Evolutionary conservation across 305 asterid species (phyloP), one percentile per base, ranked within the genome.

Genomic region (Andrographis paniculata): DNA sequence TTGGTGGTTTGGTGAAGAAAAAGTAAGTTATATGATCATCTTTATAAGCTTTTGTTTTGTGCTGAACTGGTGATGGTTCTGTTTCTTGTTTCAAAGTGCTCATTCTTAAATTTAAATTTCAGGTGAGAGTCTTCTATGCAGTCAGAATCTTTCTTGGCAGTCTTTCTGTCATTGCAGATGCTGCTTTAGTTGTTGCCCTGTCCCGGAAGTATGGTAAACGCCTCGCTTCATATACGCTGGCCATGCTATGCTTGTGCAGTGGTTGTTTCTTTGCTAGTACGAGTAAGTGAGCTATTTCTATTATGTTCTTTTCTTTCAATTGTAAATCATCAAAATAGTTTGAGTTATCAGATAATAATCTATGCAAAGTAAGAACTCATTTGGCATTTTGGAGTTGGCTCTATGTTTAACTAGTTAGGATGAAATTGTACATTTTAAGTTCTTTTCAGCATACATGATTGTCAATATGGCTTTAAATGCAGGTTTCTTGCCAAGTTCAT

Each of bases 211-310:
- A 86, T 44, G 99, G 99, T 56, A 86, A 80, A 64, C 95, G 96
- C 31, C 82, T 91, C 52, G 96, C 95, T 45, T 66, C 94, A 12
- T 91, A 91, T 69, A 56, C 99, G n/a, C 89, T 91, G 16, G 96
- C 99, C 20, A 91, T 91, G 93, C 78, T 91, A 50, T 91, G 99
- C 81, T 69, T 91, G 66, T 71, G 95, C 59, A 91, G 99, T 51
- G 99, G 99, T 59, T 86, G 96, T 69, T 91, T 78, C 86, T 91
- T 91, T 50, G 94, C 99, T 60, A 91, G 99, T 74, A 91, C 96
- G 14, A 91, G 99, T 84, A 70, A 66, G 94, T 73, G 49, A 35
- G 20, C 47, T 40, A 38, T 21, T 14, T 14, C n/a, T 15, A 50
- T 43, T 36, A 16, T 7, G 28, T 56, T 37, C 17, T 20, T 22